Conservation (phyloP, 495 filamentous ascomycete genomes). For the Cercophora newfieldiana region DNA sequence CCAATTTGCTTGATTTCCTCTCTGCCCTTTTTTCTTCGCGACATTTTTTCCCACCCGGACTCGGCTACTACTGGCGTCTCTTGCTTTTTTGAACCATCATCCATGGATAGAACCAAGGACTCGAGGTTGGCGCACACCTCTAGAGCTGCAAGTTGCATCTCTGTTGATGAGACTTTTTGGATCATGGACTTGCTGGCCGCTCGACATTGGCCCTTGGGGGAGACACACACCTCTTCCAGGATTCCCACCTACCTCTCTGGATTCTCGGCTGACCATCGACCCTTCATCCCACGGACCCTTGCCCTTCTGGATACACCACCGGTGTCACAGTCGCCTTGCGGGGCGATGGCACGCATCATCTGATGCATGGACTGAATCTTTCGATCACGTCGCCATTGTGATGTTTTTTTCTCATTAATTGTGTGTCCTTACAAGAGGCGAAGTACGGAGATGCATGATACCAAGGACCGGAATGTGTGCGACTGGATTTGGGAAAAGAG, state of each 20-base stretch:
- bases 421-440: slow-evolving; percentile 26
- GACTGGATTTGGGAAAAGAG: slow-evolving; percentile 24
- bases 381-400: slow-evolving; percentile 28
- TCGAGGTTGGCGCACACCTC: slow-evolving; percentile 36
- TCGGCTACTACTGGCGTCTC: slow-evolving; percentile 28
- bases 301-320: slow-evolving; percentile 13
- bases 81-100: slow-evolving; percentile 29
- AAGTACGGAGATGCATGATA: slow-evolving; percentile 29
- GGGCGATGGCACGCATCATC: slow-evolving; percentile 15
- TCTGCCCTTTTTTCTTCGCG: slow-evolving; percentile 10
- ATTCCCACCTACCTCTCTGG: slow-evolving; percentile 4
- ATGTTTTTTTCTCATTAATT: slow-evolving; percentile 31
- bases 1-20: slow-evolving; percentile 12
- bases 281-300: slow-evolving; percentile 18
- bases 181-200: slow-evolving; percentile 15
- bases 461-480: slow-evolving; percentile 24
- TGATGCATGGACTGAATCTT: slow-evolving; percentile 14
- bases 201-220: slow-evolving; percentile 11
- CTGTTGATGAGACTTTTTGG: slow-evolving; percentile 20
- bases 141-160: slow-evolving; percentile 51
- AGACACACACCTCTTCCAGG: neutral
- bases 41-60: slow-evolving; percentile 27
- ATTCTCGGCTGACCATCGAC: slow-evolving; percentile 6
- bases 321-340: slow-evolving; percentile 14
- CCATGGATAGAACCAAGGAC: slow-evolving; percentile 44